Percentiles rank a stretch among this genome's conserved stretches.
These are phyloP conservation scores for Botrytis byssoidea DNA, from an alignment of 2,329 filamentous ascomycete species.

Conservation along the genomic window DNA sequence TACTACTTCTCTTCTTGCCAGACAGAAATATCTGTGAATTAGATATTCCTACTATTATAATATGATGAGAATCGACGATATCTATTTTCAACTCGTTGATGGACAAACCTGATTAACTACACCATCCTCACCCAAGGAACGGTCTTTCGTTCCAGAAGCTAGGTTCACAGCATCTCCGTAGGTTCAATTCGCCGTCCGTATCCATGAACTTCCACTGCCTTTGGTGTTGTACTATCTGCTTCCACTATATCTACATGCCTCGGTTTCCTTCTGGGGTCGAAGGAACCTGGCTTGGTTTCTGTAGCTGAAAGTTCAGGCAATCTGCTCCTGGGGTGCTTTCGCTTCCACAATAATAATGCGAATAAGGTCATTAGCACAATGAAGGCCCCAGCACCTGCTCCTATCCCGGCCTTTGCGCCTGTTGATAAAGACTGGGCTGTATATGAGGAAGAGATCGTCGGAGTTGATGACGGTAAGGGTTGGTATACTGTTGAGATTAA, in stretches of 20 bases:
- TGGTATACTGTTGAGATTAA: constrained; percentile 2
- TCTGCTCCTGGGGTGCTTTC: not conserved
- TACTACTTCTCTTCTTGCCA: not conserved
- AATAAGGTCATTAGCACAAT: not conserved
- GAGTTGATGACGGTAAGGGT: not conserved
- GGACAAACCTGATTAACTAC: not conserved
- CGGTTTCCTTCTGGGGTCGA: not conserved
- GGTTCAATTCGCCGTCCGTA: not conserved
- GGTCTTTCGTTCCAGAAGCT: not conserved
- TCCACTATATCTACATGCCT: not conserved
- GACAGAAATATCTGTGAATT: not conserved
- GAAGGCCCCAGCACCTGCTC: not conserved
- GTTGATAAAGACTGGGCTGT: not conserved
- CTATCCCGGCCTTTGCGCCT: not conserved
- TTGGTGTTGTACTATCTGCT: not conserved
- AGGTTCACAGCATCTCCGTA: not conserved
- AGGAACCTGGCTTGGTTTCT: not conserved
- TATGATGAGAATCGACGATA: not conserved
- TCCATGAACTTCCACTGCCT: not conserved
- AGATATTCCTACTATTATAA: not conserved
- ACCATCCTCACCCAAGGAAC: not conserved
- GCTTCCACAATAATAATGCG: not conserved
- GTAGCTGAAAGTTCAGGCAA: not conserved
- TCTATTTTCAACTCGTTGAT: not conserved
- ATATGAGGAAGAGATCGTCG: not conserved